Conservation (phyloP, 2,329 filamentous ascomycete species). For the Hypoxylon sp. region DNA sequence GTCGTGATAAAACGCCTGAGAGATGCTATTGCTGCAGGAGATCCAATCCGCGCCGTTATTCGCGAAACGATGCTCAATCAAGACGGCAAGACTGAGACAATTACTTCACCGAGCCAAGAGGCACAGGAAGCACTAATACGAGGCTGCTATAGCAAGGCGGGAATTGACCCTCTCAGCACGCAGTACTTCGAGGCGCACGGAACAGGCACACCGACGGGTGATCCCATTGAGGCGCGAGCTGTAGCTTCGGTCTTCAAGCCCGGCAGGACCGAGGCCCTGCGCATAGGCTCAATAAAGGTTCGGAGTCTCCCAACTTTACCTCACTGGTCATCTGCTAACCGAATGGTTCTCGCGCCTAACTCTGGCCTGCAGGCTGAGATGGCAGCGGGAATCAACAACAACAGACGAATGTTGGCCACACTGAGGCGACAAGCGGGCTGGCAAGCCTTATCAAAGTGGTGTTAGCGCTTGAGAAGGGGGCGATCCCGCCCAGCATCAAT, state of each 20-base stretch:
- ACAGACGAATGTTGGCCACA: slow-evolving; percentile 51
- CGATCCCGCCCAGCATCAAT: slow-evolving; percentile 65
- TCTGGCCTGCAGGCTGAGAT: not conserved
- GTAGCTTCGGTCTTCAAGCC: slow-evolving; percentile 44
- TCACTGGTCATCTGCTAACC: not conserved
- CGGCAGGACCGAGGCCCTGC: slow-evolving; percentile 48
- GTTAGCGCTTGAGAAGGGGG: slow-evolving; percentile 52
- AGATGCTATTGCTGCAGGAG: slow-evolving; percentile 35
- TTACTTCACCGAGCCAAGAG: slow-evolving; percentile 14
- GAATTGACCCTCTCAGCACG: slow-evolving; percentile 19
- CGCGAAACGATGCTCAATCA: slow-evolving; percentile 20
- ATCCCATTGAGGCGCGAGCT: slow-evolving; percentile 43
- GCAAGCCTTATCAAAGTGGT: slow-evolving; percentile 49
- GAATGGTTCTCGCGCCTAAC: not conserved
- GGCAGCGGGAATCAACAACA: not conserved
- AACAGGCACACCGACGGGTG: slow-evolving; percentile 43
- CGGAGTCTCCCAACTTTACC: not conserved
- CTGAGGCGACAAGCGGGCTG: slow-evolving; percentile 48
- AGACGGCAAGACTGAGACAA: slow-evolving; percentile 35
- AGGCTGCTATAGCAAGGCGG: slow-evolving; percentile 33
- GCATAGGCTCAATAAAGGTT: slow-evolving; percentile 59
- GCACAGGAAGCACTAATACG: slow-evolving; percentile 41
- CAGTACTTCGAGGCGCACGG: slow-evolving; percentile 47
- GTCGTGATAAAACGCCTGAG: slow-evolving; percentile 58
- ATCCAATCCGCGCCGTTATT: slow-evolving; percentile 55